Evolutionary conservation across 345 rosid genomes (phyloP).

Genomic region (Euphorbia peplus): DNA sequence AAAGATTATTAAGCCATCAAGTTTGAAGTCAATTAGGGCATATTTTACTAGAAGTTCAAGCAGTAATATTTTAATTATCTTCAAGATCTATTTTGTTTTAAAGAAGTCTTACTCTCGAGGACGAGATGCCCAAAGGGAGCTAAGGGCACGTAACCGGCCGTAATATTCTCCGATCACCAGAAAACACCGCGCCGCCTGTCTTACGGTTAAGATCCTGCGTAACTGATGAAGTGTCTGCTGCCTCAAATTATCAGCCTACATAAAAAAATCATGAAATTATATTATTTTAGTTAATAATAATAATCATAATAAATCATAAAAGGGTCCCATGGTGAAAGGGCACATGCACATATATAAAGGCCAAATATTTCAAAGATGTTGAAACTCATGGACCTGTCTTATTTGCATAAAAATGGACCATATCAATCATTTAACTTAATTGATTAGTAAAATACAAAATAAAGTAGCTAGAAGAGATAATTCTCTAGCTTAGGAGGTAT

Average conservation of each 20-base stretch:
- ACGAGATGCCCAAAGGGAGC: slow-evolving; percentile 86
- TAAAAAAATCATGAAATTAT: not conserved
- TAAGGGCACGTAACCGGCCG: slow-evolving; percentile 80
- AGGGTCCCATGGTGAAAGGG: slow-evolving; percentile 23
- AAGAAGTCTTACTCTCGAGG: slow-evolving; percentile 70
- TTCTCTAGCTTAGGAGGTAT: no score
- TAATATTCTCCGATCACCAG: slow-evolving; percentile 85
- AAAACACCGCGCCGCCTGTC: slow-evolving; percentile 89
- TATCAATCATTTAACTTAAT: slow-evolving; percentile 24
- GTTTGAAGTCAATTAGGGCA: not conserved
- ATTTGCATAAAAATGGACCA: slow-evolving; percentile 26
- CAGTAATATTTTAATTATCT: no score
- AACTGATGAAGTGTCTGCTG: slow-evolving; percentile 92
- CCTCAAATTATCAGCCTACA: slow-evolving; percentile 89
- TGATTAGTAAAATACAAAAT: slow-evolving; percentile 4
- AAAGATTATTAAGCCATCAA: no score
- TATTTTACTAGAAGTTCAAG: no score
- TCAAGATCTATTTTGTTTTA: no score
- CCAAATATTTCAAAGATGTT: slow-evolving; percentile 24
- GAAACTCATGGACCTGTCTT: slow-evolving; percentile 30
- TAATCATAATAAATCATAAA: not conserved
- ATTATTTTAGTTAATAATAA: not conserved
- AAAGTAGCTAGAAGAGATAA: not conserved
- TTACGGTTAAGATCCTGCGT: slow-evolving; percentile 63
- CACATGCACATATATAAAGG: slow-evolving; percentile 22